A percentile compares a stretch with the other conserved stretches of the same genome.
Conservation (phyloP, 208 protist genomes). For the Wallacemonas sp. region DNA sequence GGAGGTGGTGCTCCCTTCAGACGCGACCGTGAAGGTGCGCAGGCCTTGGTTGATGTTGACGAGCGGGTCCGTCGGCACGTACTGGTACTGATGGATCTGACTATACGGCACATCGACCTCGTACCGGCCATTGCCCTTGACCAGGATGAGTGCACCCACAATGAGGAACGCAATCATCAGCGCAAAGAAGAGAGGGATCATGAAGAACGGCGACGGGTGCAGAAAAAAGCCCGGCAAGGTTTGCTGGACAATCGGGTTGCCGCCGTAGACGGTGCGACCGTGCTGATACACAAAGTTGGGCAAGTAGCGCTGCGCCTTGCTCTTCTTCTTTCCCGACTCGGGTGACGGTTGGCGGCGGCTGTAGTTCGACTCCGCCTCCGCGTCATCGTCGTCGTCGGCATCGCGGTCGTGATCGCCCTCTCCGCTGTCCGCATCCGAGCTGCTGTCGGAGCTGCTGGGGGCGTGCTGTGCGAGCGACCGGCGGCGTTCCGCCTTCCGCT, state of each 20-base stretch:
- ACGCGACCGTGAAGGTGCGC: constrained; percentile 43
- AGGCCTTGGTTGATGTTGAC: constrained; percentile 80
- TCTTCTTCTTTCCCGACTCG: not conserved
- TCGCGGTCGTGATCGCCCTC: not conserved
- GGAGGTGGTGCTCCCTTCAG: constrained; percentile 43
- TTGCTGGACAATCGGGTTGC: constrained; percentile 74
- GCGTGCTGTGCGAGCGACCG: not conserved
- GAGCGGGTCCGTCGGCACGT: constrained; percentile 51
- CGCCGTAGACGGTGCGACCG: constrained; percentile 77
- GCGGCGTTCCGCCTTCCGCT: not conserved
- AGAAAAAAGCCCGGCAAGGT: constrained; percentile 68
- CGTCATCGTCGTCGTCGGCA: not conserved
- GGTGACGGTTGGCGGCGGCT: not conserved
- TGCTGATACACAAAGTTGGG: constrained; percentile 43
- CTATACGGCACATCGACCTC: constrained; percentile 54
- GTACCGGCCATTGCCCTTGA: constrained; percentile 30
- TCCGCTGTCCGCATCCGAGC: not conserved
- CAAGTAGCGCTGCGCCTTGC: constrained; percentile 20
- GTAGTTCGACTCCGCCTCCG: too few species aligned
- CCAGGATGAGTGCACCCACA: constrained; percentile 44
- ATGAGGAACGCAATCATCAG: constrained; percentile 60
- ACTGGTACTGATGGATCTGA: constrained; percentile 80
- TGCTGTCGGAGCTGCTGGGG: not conserved
- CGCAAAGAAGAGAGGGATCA: constrained; percentile 54
- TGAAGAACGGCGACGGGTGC: constrained; percentile 50